Evolutionary conservation across 192 early-diverging fungal genomes (phyloP), one percentile per base, ranked within the genome.

Genomic region (Coemansia sp.): DNA sequence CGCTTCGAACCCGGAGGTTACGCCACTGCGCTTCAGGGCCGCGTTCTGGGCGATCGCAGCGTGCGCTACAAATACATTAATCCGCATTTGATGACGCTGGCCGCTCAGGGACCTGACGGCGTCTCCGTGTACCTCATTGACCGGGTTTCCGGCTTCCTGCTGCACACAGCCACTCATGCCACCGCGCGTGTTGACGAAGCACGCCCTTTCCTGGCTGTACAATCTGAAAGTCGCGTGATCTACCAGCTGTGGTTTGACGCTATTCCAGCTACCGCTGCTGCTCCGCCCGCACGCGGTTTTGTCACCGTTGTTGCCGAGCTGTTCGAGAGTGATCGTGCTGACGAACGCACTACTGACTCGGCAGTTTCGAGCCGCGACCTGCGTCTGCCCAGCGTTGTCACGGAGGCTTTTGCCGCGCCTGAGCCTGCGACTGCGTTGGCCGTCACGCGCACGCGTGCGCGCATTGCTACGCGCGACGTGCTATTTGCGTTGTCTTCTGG

Each of bases 1-100:
- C 71, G 54, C 31, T 72, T 75, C 54, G 32, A 33, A 22, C 22
- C 58, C 23, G 73, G 70, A 59, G 72, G 68, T 2, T 84, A 93
- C 55, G 82, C 86, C 51, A 85, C 96, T 7, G 93, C 97, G 6
- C 94, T 94, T 21, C 63, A 96, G 24, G 97, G 97, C 20, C 88
- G 94, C 17, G 94, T 97, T 6, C 87, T 97, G 11, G 97, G 95
- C 57, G 88, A 98, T 74, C 93, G 97, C 29, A 88, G 87, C 36
- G 97, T 99, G 5, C 87, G 94, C n/a, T 99, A 96, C 90, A 99
- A 99, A 78, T 99, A 98, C 81, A 84, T 98, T 63, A 98, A 95
- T 80, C 96, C 97, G 52, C 92, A 98, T 75, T 65, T 96, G 21
- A 68, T 91, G 36, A 89, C 92, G 0, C 66, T 96, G 17, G 89